phyloP scores from a whole-genome alignment of 2,329 filamentous ascomycete species.

The Xylaria polymorpha region DNA sequence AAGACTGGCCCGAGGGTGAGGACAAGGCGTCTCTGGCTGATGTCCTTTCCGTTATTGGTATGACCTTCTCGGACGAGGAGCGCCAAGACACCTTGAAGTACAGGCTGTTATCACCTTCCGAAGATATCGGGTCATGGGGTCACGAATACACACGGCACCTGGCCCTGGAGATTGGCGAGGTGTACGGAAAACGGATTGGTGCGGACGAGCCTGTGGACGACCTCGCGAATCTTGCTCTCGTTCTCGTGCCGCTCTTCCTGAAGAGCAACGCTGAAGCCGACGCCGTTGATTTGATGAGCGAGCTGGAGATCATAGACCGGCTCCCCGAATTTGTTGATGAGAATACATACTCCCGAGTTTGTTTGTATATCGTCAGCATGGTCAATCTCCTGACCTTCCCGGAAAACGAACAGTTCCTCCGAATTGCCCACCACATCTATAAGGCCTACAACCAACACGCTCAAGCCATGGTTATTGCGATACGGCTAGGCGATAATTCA shows the following conservation, averaged over 20 bases:
- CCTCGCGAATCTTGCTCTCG: constrained; percentile 83
- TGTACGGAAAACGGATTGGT: constrained; percentile 87
- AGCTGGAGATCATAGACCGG: constrained; percentile 95
- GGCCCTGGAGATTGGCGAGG: constrained; percentile 93
- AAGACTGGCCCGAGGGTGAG: constrained; percentile 84
- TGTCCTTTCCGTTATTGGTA: constrained; percentile 95
- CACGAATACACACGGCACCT: constrained; percentile 98
- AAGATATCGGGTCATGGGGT: constrained; percentile 96
- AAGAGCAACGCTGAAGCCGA: constrained; percentile 98
- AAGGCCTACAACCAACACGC: constrained; percentile 91
- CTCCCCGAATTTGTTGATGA: constrained; percentile 91
- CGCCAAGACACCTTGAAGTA: constrained; percentile 97
- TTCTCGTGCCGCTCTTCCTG: constrained; percentile 92
- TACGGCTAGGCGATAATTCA: constrained; percentile 87
- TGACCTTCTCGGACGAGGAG: constrained; percentile 98
- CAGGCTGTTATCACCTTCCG: constrained; percentile 86
- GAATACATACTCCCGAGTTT: constrained; percentile 92
- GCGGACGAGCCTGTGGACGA: constrained; percentile 87
- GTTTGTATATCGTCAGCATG: constrained; percentile 99
- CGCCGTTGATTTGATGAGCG: constrained; percentile 95
- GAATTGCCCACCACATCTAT: constrained; percentile 93
- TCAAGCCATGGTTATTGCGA: constrained; percentile 93
- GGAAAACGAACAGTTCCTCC: constrained; percentile 95
- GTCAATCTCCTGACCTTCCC: constrained; percentile 97
- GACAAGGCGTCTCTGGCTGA: constrained; percentile 93